Evolutionary conservation across 176 grass and related monocot species (phyloP).

Genomic region (Rhipidocladum racemiflorum): DNA sequence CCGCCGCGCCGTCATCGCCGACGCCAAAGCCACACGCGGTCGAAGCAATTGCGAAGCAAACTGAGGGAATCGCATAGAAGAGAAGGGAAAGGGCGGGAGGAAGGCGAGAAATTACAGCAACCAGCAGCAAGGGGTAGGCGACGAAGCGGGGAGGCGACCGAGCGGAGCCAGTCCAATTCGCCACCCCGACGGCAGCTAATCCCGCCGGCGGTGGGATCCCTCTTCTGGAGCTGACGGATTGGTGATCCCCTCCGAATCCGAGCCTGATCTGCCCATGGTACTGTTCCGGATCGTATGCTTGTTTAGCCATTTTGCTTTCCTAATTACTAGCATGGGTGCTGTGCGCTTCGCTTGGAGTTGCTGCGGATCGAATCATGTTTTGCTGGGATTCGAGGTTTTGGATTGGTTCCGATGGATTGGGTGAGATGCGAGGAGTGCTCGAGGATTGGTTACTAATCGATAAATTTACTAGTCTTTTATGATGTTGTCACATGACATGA

Average conservation of each 20-base stretch:
- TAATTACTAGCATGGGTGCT: constrained; percentile 31
- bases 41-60: constrained; percentile 7
- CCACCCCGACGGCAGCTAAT: neutral
- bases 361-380: constrained; percentile 23
- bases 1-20: constrained; percentile 26
- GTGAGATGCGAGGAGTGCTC: neutral
- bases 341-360: neutral
- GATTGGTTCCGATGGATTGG: constrained; percentile 13
- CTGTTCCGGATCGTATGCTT: constrained; percentile 52
- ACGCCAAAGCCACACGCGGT: constrained; percentile 12
- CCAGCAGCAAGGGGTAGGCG: constrained; percentile 27
- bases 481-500: neutral
- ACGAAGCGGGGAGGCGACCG: constrained; percentile 23
- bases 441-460: constrained; percentile 9
- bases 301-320: constrained; percentile 10
- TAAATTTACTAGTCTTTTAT: constrained; percentile 21
- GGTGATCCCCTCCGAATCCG: constrained; percentile 20
- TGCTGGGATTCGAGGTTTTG: constrained; percentile 8
- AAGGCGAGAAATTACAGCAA: constrained; percentile 33
- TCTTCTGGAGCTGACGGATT: constrained; percentile 36
- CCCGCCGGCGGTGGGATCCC: constrained; percentile 23
- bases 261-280: constrained; percentile 52
- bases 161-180: constrained; percentile 32
- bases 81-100: neutral
- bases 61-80: constrained; percentile 6